Base-by-base conservation (phyloP, 176 grass and related monocot species). In the Ampelocalamus luodianensis region DNA sequence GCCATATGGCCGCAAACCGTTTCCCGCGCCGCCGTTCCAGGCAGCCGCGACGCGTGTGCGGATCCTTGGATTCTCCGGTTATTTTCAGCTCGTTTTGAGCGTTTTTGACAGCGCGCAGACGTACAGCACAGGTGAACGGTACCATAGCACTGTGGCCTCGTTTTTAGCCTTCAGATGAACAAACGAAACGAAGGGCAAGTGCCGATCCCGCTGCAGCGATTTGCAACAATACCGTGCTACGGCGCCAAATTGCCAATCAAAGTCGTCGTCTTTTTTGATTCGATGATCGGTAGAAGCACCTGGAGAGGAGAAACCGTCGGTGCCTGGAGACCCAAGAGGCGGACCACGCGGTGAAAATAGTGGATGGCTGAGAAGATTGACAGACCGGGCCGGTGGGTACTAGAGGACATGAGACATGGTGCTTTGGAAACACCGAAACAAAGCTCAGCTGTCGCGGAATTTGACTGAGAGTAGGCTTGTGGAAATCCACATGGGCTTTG, bases 11-110 rank as follows among this genome's bases (percentile, higher is more conserved):
- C 78, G 27, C 23, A 15, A 72, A 5, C 61, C 49, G 78, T 1
- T 82, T 68, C 46, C 62, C 70, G 3, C 78, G 62, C 79, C 86
- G 59, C 58, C 59, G 58, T 44, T 66, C 34, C 59, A 5, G 77
- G 69, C 0, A 17, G 45, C 8, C 34, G 27, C 20, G 68, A 74
- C 77, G 72, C 49, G 9, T 39, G 44, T 18, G 34, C 36, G 22
- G 55, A 51, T 38, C 83, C 83, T 60, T 17, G 70, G 65, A 62
- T 62, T 61, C 53, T 34, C 8, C 40, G 14, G 54, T 48, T 63
- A 61, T 39, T 37, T 29, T 48, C 7, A 10, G 63, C 64, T 18
- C 29, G 14, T 37, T 36, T 18, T 8, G 2, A 26, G 4, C 18
- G 6, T 26, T 27, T 62, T 26, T 27, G 3, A 29, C 24, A 63